Evolutionary conservation across 1,139 yeast species (phyloP).

Genomic region (Suhomyces guaymorum): DNA sequence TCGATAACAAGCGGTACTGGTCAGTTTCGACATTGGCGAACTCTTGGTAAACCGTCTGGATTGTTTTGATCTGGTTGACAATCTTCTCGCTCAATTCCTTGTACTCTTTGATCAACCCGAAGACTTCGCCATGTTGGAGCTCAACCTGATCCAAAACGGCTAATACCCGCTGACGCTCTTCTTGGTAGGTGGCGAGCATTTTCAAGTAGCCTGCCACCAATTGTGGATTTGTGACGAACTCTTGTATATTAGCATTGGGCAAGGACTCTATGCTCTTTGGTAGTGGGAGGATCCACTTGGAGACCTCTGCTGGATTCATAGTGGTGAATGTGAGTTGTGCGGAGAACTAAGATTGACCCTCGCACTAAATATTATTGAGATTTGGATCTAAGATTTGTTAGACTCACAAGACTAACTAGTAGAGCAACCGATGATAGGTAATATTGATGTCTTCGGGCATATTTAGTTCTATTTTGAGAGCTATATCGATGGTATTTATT

Average conservation of each 20-base stretch:
- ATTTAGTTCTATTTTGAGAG: too few species aligned
- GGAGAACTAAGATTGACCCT: too few species aligned
- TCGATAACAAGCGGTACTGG: slow-evolving; percentile 43
- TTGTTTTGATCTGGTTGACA: slow-evolving; percentile 25
- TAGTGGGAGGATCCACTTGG: slow-evolving; percentile 24
- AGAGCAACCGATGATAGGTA: too few species aligned
- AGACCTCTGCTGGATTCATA: slow-evolving; percentile 1
- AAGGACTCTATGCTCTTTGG: slow-evolving; percentile 31
- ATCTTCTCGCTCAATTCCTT: slow-evolving; percentile 26
- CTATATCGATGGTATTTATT: too few species aligned
- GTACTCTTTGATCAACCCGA: slow-evolving; percentile 31
- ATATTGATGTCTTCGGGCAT: too few species aligned
- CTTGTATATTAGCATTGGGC: slow-evolving; percentile 29
- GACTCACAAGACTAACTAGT: too few species aligned
- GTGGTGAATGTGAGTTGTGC: neutral
- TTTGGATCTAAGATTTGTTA: too few species aligned
- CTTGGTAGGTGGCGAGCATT: slow-evolving; percentile 25
- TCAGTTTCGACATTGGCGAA: slow-evolving; percentile 38
- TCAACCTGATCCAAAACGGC: slow-evolving; percentile 24
- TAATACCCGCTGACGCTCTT: slow-evolving; percentile 20
- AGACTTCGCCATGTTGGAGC: slow-evolving; percentile 25
- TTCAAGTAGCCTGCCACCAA: slow-evolving; percentile 37
- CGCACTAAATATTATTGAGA: too few species aligned
- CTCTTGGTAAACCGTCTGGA: slow-evolving; percentile 33
- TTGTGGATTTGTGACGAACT: slow-evolving; percentile 30